These are phyloP conservation scores for Triangularia setosa DNA, from an alignment of 2,329 filamentous ascomycete genomes.

Conservation along the genomic window DNA sequence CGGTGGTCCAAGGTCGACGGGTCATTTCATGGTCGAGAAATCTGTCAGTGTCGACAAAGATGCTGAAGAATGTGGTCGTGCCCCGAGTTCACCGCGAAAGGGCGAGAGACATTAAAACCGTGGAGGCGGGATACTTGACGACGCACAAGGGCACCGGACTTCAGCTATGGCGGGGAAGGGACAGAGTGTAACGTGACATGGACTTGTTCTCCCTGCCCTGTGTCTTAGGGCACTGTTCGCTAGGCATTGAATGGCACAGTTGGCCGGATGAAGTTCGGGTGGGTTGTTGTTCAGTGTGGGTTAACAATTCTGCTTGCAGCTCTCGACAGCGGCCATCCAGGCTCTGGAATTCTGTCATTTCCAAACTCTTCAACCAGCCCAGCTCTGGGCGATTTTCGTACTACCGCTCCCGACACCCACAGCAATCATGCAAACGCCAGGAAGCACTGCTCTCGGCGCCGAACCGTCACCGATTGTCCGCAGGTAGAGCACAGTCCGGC, in stretches of 20 bases:
- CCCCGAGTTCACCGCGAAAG: not conserved
- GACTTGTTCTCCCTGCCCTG: not conserved
- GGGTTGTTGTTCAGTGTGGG: not conserved
- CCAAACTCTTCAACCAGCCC: not conserved
- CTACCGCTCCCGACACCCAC: not conserved
- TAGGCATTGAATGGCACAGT: not conserved
- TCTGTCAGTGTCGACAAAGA: not conserved
- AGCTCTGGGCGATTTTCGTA: not conserved
- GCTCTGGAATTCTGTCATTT: not conserved
- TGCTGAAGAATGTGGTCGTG: not conserved
- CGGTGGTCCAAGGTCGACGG: not conserved
- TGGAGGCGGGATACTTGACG: not conserved
- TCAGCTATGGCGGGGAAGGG: not conserved
- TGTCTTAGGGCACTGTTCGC: not conserved
- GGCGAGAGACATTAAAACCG: not conserved
- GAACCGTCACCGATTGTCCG: conserved; percentile 22
- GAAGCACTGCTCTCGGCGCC: conserved; percentile 3
- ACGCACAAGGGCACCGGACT: not conserved
- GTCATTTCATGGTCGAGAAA: too few relatives aligned
- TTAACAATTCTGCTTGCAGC: not conserved
- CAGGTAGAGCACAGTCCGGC: conserved; percentile 20
- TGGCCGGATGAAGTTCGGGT: not conserved
- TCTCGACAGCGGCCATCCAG: not conserved
- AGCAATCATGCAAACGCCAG: not conserved
- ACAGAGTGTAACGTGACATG: not conserved